These are phyloP conservation scores for Aspergillus ellipticus DNA, from an alignment of 495 filamentous ascomycete species.

Conservation along the genomic window DNA sequence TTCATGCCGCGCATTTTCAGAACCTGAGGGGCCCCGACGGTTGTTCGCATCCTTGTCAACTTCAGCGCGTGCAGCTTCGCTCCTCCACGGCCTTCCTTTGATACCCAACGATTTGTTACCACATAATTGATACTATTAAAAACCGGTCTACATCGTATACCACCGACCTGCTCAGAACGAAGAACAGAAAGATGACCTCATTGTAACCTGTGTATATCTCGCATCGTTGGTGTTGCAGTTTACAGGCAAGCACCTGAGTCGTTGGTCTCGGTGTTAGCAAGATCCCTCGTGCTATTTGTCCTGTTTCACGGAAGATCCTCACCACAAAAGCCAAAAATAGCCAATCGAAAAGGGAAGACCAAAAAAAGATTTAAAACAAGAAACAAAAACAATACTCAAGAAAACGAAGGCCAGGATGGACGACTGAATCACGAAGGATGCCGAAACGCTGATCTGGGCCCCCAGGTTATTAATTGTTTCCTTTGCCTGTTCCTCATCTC, in stretches of 20 bases:
- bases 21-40: conserved; percentile 16
- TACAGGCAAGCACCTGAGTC: conserved; percentile 5
- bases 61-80: conserved; percentile 24
- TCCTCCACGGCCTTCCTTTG: conserved; percentile 37
- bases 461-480: conserved; percentile 27
- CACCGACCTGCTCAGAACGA: conserved; percentile 11
- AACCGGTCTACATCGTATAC: conserved; percentile 20
- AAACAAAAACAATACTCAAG: conserved; percentile 23
- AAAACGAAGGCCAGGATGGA: conserved; percentile 19
- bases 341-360: conserved; percentile 13
- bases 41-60: conserved; percentile 22
- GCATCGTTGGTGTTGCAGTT: conserved; percentile 11
- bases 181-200: conserved; percentile 6
- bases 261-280: conserved; percentile 15
- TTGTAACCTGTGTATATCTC: conserved; percentile 22
- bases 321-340: conserved; percentile 6
- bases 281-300: conserved; percentile 14
- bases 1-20: conserved; percentile 10
- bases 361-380: conserved; percentile 12
- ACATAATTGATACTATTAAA: conserved; percentile 22
- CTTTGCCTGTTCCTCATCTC: conserved; percentile 28
- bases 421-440: conserved; percentile 32
- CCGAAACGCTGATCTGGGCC: conserved; percentile 34
- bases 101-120: conserved; percentile 39
- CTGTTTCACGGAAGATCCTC: conserved; percentile 14